Conservation (phyloP, 1,284 basidiomycete species). For the Fomitopsis betulina region DNA sequence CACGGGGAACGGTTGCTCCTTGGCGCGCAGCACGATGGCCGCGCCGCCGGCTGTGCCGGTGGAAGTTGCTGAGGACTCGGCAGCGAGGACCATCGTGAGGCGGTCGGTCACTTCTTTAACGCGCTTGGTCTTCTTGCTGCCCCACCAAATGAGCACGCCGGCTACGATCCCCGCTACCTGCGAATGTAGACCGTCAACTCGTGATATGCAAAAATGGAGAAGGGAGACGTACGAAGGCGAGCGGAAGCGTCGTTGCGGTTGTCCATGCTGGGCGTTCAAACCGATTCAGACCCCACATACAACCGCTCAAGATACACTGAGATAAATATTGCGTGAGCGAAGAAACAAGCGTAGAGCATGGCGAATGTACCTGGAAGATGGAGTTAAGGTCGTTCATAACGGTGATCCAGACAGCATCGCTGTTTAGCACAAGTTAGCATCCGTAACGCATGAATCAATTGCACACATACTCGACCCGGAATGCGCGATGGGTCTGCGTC, state of each 20-base stretch:
- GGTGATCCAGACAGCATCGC: slow-evolving; percentile 59
- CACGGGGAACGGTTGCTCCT: slow-evolving; percentile 4
- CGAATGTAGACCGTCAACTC: not conserved
- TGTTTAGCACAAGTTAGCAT: slow-evolving; percentile 25
- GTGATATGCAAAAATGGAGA: not conserved
- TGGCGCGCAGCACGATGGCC: not conserved
- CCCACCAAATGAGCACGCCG: slow-evolving; percentile 75
- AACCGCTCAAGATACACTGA: slow-evolving; percentile 66
- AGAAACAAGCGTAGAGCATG: not conserved
- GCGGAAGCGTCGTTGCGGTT: slow-evolving; percentile 71
- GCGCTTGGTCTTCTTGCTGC: slow-evolving; percentile 76
- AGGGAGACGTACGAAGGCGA: slow-evolving; percentile 61
- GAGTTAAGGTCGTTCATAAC: slow-evolving; percentile 78
- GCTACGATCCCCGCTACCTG: slow-evolving; percentile 62
- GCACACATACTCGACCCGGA: slow-evolving; percentile 59
- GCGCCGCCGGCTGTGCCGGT: not conserved
- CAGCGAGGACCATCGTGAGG: slow-evolving; percentile 63
- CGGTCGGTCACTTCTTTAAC: slow-evolving; percentile 68
- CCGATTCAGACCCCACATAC: slow-evolving; percentile 80
- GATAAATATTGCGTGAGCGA: not conserved
- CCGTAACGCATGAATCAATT: slow-evolving; percentile 8
- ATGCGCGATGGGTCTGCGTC: slow-evolving; percentile 81
- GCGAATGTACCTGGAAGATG: slow-evolving; percentile 59
- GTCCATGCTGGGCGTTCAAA: slow-evolving; percentile 65
- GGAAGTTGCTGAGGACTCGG: slow-evolving; percentile 21